Evolutionary conservation across 23 red algal genomes (phyloP).

Genomic region (Gracilariopsis chorda): DNA sequence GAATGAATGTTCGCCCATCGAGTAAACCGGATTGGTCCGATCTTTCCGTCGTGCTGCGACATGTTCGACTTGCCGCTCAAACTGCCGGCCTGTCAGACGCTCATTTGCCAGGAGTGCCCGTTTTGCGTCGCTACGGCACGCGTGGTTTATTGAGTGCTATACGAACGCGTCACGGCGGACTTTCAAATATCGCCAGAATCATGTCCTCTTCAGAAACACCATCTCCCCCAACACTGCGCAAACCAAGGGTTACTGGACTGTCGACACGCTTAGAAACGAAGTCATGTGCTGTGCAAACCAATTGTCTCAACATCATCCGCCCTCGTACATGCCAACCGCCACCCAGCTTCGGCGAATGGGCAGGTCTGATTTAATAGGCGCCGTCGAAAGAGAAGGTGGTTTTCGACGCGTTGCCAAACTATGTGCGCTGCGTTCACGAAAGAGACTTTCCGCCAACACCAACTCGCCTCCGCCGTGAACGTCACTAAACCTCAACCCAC

Average conservation of each 20-base stretch:
- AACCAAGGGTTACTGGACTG: neutral
- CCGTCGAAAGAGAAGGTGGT: neutral
- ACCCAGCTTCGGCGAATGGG: neutral
- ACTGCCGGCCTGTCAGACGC: neutral
- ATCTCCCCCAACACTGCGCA: neutral
- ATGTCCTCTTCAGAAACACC: neutral
- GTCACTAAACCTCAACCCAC: no score
- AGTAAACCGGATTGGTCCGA: neutral
- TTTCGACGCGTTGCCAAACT: neutral
- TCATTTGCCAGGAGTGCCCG: neutral
- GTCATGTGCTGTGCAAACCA: neutral
- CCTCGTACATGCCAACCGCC: neutral
- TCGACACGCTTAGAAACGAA: neutral
- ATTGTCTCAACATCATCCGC: neutral
- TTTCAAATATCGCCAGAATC: neutral
- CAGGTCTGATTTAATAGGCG: neutral
- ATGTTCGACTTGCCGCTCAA: neutral
- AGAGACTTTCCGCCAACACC: no score
- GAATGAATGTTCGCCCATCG: neutral
- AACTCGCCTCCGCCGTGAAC: no score
- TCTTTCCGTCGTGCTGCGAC: neutral
- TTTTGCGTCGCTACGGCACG: neutral
- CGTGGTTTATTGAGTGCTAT: conserved; percentile 7
- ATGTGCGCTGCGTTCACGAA: neutral
- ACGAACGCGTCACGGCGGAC: neutral